Evolutionary conservation across 352 stramenopile genomes (phyloP), one percentile per base, ranked within the genome.

Genomic region (Phytophthora sp.): DNA sequence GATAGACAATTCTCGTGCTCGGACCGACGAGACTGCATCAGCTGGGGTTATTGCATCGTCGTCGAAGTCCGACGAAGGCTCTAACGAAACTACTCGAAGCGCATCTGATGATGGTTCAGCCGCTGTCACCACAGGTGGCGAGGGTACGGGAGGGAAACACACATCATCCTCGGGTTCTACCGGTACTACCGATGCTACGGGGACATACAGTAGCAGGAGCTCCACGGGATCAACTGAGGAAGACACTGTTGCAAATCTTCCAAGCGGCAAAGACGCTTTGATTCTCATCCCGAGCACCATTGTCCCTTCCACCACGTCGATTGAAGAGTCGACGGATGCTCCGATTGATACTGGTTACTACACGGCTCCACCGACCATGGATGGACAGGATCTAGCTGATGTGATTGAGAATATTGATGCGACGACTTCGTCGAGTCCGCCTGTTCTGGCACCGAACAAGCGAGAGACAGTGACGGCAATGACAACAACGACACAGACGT

Each of bases 291-390:
- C 59, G 1, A 33, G 20, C 21, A 66, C 47, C 16, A 59, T 20
- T 39, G 5, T 29, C 3, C 4, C 23, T 12, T 36, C 15, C 15
- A 61, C 30, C 18, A 29, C 31, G 9, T 23, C 18, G 20, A 7
- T 44, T 16, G 29, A 50, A 27, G 44, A 69, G 20, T 57, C 53
- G 5, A 46, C 26, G 9, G 2, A 45, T 38, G 21, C 63, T 18
- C 33, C 63, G 7, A 71, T 54, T 46, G 44, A 56, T 16, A 46
- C 16, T 44, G 59, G 49, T 20, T 62, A 67, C 24, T 67, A 67
- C 31, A 67, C 59, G 24, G 3, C 59, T 44, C 59, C 59, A 7
- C 50, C 50, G 30, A 67, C 41, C 30, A 29, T 24, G 24, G 18
- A 47, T 1, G 46, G 57, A 8, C 57, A 65, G 20, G 57, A 65